A percentile compares a stretch with the other conserved stretches of the same genome.
phyloP scores from a whole-genome alignment of 129 eudicot species.

The Flaveria brownii region DNA sequence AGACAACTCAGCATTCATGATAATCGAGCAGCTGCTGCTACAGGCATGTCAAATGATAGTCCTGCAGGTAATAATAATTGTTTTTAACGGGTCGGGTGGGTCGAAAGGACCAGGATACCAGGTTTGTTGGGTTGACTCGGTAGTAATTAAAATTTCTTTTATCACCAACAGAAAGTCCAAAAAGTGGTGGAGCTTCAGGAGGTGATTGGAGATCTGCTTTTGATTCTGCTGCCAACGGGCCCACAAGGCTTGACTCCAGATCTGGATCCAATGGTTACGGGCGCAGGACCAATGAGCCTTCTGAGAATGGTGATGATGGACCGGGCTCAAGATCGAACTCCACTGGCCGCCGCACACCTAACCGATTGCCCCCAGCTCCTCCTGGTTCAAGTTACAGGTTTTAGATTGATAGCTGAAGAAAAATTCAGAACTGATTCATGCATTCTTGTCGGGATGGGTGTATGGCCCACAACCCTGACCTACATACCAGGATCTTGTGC shows the following conservation, averaged over 20 bases:
- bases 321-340: slow-evolving; percentile 61
- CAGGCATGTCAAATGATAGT: slow-evolving; percentile 55
- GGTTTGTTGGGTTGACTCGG: not conserved
- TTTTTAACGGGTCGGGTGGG: not conserved
- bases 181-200: slow-evolving; percentile 60
- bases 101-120: not conserved
- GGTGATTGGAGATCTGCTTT: slow-evolving; percentile 99
- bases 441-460: slow-evolving; percentile 56
- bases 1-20: slow-evolving; percentile 90
- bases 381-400: slow-evolving; percentile 75
- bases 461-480: slow-evolving; percentile 30
- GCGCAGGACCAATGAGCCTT: slow-evolving; percentile 64
- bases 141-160: not conserved
- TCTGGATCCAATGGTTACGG: slow-evolving; percentile 74
- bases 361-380: slow-evolving; percentile 94
- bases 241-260: slow-evolving; percentile 48
- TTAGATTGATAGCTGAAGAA: slow-evolving; percentile 39
- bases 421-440: slow-evolving; percentile 39
- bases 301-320: slow-evolving; percentile 65
- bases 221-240: slow-evolving; percentile 96
- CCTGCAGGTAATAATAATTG: slow-evolving; percentile 50
- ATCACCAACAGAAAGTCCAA: slow-evolving; percentile 74
- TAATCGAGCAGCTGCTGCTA: slow-evolving; percentile 85
- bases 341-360: slow-evolving; percentile 88
- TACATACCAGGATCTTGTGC: slow-evolving; percentile 41